Percentiles rank a stretch among this genome's conserved stretches.
Conservation (phyloP, 192 early-diverging fungal species). For the Coemansia sp. region DNA sequence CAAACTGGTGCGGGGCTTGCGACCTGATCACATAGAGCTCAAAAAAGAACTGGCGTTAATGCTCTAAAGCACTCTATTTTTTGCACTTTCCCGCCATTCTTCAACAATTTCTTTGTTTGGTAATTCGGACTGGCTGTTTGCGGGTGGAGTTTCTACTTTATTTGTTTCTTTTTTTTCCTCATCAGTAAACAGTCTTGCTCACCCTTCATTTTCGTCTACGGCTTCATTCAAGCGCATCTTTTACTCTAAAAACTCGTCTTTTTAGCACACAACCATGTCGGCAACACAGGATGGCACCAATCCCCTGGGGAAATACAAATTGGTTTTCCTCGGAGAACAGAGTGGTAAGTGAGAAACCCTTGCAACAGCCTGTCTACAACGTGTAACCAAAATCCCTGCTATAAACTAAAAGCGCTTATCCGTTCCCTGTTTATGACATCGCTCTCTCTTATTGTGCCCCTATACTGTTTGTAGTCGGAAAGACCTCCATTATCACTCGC, state of each 20-base stretch:
- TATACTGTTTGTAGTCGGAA: constrained; percentile 70
- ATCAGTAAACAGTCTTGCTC: too few species aligned
- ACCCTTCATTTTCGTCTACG: too few species aligned
- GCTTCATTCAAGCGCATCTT: background rate
- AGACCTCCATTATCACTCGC: constrained; percentile 97
- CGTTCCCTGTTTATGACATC: background rate
- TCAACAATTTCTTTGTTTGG: too few species aligned
- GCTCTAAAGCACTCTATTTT: background rate
- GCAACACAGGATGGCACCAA: constrained; percentile 54
- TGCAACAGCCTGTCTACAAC: background rate
- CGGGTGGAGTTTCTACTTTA: too few species aligned
- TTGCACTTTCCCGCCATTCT: background rate
- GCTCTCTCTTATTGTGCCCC: background rate
- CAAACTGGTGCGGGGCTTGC: background rate
- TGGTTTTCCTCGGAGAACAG: constrained; percentile 99
- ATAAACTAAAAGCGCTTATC: background rate
- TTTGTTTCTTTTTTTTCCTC: too few species aligned
- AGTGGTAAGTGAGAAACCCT: constrained; percentile 72
- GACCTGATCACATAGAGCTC: background rate
- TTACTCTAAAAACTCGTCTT: background rate
- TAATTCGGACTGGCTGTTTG: too few species aligned
- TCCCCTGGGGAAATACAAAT: constrained; percentile 90
- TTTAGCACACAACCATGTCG: constrained; percentile 21
- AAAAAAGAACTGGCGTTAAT: background rate
- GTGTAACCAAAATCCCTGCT: background rate